A percentile compares a stretch with the other conserved stretches of the same genome.
Conservation (phyloP, 805 yeast species). For the Wickerhamomyces tratensis region DNA sequence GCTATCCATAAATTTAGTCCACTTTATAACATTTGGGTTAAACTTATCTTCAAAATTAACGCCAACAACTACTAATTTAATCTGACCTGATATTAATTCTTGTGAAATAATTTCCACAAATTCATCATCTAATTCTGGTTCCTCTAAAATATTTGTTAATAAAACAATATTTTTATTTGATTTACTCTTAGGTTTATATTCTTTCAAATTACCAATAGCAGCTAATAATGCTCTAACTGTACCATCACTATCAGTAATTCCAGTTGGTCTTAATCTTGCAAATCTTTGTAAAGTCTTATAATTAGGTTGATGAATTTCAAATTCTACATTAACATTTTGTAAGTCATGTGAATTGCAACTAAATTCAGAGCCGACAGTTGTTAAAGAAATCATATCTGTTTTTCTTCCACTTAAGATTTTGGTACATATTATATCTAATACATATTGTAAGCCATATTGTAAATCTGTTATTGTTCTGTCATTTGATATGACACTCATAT, state of each 20-base stretch:
- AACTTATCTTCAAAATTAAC: slow-evolving; percentile 9
- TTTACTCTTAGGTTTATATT: slow-evolving; percentile 12
- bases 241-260: slow-evolving; percentile 4
- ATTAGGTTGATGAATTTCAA: slow-evolving; percentile 2
- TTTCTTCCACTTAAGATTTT: slow-evolving; percentile 22
- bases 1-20: slow-evolving; percentile 4
- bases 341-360: not conserved
- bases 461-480: slow-evolving; percentile 24
- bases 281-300: not conserved
- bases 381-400: slow-evolving; percentile 30
- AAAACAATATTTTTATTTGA: slow-evolving; percentile 15
- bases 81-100: slow-evolving; percentile 3
- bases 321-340: slow-evolving; percentile 2
- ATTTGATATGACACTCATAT: slow-evolving; percentile 23
- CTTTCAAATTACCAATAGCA: slow-evolving; percentile 4
- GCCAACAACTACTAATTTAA: slow-evolving; percentile 12
- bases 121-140: slow-evolving; percentile 7
- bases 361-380: slow-evolving; percentile 17
- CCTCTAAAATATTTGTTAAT: slow-evolving; percentile 10
- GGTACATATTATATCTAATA: slow-evolving; percentile 27
- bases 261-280: not conserved
- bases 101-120: slow-evolving; percentile 4
- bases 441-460: slow-evolving; percentile 29
- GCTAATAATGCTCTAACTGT: slow-evolving; percentile 6
- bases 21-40: not conserved